These are phyloP conservation scores for Globisporangium cederbergense DNA, from an alignment of 352 stramenopile species.

Conservation along the genomic window DNA sequence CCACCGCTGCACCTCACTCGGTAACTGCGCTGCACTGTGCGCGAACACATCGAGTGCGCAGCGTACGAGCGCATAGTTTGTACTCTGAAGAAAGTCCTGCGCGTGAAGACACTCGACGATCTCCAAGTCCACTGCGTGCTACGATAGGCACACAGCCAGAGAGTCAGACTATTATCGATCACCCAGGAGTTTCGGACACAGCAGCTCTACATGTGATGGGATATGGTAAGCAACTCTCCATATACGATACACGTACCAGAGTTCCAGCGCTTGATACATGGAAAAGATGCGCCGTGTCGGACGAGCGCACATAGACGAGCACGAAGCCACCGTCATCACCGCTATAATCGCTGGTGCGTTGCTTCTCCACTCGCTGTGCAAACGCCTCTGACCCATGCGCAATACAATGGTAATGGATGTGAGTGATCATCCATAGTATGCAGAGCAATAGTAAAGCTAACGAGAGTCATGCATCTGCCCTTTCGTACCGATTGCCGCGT, in stretches of 20 bases:
- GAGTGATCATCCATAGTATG: neutral
- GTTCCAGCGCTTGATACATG: neutral
- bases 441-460: no score
- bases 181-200: no score
- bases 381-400: neutral
- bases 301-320: slow-evolving; percentile 25
- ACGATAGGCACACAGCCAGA: neutral
- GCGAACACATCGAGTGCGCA: slow-evolving; percentile 36
- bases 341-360: neutral
- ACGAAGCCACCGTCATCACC: neutral
- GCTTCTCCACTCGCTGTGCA: slow-evolving; percentile 4
- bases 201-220: no score
- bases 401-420: neutral
- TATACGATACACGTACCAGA: neutral
- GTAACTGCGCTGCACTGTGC: slow-evolving; percentile 9
- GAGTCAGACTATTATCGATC: no score
- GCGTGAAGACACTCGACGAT: slow-evolving; percentile 44
- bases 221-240: no score
- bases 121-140: slow-evolving; percentile 21
- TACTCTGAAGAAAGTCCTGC: slow-evolving; percentile 36
- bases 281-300: slow-evolving; percentile 19
- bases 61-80: slow-evolving; percentile 33
- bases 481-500: slow-evolving; percentile 6
- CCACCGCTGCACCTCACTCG: slow-evolving; percentile 30
- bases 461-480: no score